Percentiles rank a stretch among this genome's conserved stretches.
phyloP scores from a whole-genome alignment of 2,329 filamentous ascomycete genomes.

The Talaromyces sp. region DNA sequence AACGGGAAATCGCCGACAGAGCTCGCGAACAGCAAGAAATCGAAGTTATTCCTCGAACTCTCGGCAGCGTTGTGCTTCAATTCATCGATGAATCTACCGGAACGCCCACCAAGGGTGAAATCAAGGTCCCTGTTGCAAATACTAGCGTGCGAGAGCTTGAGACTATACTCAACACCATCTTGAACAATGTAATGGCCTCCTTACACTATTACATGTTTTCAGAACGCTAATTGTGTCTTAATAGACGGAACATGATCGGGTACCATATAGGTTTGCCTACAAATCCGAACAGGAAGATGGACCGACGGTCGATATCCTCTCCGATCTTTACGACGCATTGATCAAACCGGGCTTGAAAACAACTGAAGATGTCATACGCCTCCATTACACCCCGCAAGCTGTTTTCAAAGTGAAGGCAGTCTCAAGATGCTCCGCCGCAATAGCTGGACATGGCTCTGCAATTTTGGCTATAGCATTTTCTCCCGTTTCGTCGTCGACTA shows the following conservation, averaged over 20 bases:
- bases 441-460: constrained; percentile 86
- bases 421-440: constrained; percentile 81
- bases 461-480: constrained; percentile 86
- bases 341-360: constrained; percentile 51
- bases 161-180: constrained; percentile 76
- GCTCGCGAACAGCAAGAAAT: constrained; percentile 74
- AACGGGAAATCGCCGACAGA: constrained; percentile 68
- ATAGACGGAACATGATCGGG: constrained; percentile 57
- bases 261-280: constrained; percentile 66
- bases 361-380: constrained; percentile 60
- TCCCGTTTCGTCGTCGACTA: constrained; percentile 68
- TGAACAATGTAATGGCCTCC: constrained; percentile 61
- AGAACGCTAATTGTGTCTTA: neutral
- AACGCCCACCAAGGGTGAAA: constrained; percentile 66
- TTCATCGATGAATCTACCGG: constrained; percentile 79
- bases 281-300: constrained; percentile 40
- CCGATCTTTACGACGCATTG: constrained; percentile 51
- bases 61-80: constrained; percentile 77
- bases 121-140: constrained; percentile 75
- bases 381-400: constrained; percentile 75
- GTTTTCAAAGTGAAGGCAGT: constrained; percentile 92
- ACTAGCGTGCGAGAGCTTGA: constrained; percentile 87
- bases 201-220: neutral
- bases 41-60: constrained; percentile 60
- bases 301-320: constrained; percentile 45